These are phyloP conservation scores for Scenedesmus sp. DNA, from an alignment of 163 green algal species.

Conservation along the genomic window DNA sequence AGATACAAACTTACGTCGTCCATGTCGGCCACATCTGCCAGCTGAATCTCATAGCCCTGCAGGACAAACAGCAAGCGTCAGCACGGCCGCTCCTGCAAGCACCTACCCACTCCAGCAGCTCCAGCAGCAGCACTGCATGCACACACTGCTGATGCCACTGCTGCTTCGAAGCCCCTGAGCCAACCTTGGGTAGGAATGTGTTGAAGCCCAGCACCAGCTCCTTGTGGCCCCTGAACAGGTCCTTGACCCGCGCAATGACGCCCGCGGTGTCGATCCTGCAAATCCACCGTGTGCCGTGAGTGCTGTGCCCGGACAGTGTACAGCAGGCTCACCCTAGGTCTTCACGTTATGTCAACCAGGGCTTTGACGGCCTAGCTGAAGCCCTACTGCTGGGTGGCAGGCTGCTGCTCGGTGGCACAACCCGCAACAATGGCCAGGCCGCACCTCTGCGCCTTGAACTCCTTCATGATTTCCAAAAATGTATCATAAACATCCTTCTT, in stretches of 20 bases:
- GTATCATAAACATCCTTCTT: conserved; percentile 93
- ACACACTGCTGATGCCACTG: not conserved
- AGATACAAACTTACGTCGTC: conserved; percentile 35
- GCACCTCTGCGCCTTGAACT: conserved; percentile 98
- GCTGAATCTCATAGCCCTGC: conserved; percentile 92
- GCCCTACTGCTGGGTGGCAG: not conserved
- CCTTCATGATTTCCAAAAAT: conserved; percentile 99
- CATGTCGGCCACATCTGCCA: conserved; percentile 78
- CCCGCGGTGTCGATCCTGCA: conserved; percentile 96
- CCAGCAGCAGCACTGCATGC: conserved; percentile 25
- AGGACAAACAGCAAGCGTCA: conserved; percentile 27
- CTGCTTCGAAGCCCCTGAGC: not conserved
- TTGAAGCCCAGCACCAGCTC: conserved; percentile 99
- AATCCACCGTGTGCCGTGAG: not conserved
- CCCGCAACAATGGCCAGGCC: conserved; percentile 37
- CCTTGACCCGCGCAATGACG: conserved; percentile 97
- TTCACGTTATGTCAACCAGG: not conserved
- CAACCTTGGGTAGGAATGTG: conserved; percentile 97
- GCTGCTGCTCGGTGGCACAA: conserved; percentile 7
- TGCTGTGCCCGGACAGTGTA: not conserved
- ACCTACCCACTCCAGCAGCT: not conserved
- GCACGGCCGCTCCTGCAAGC: not conserved
- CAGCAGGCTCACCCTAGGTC: not conserved
- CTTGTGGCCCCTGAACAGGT: conserved; percentile 95
- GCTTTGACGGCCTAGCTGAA: not conserved